Evolutionary conservation across 805 yeast species (phyloP), one percentile per base, ranked within the genome.

Genomic region (Kuraishia capsulata): DNA sequence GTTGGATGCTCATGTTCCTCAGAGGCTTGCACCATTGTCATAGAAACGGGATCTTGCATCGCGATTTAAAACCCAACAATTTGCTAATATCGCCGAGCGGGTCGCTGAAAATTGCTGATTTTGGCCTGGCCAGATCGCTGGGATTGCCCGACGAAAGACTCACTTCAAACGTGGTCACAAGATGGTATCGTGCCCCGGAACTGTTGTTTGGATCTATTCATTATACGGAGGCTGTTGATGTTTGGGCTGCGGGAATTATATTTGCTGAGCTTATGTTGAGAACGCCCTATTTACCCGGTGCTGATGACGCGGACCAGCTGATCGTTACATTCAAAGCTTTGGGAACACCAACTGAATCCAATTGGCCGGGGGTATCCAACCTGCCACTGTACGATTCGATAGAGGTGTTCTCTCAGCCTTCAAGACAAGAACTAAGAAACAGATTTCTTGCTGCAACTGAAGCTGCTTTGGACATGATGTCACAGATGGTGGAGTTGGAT

Each of bases 171-270:
- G 99, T 92, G 3, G 98, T 92, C 2, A 92, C 99, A 2, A 64
- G 97, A 43, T 92, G 99, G 99, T 92, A 92, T 59, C 66, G 97
- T 39, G 95, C 97, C 0, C 99, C 99, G 0, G 99, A 92, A 52
- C 64, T 92, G 35, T 62, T 92, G 19, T 76, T 90, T 44, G 97
- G 96, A 1, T 82, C 96, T 0, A 71, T 81, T 35, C 92, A 87
- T 56, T 92, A 92, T 52, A 81, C 96, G 0, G 81, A 80, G 2
- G 94, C 94, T 0, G 74, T 92, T 3, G 99, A 92, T 60, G 65
- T 88, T 10, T 92, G 99, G 99, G 90, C 97, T 0, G 84, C 89
- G 4, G 99, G 99, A 2, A 76, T 88, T 28, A 90, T 92, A 3
- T 92, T 92, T 64, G 97, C 97, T 0, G 99, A 92, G 52, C 62